Base-by-base conservation (phyloP, 2,329 filamentous ascomycete genomes). In the Epichloe aotearoae region DNA sequence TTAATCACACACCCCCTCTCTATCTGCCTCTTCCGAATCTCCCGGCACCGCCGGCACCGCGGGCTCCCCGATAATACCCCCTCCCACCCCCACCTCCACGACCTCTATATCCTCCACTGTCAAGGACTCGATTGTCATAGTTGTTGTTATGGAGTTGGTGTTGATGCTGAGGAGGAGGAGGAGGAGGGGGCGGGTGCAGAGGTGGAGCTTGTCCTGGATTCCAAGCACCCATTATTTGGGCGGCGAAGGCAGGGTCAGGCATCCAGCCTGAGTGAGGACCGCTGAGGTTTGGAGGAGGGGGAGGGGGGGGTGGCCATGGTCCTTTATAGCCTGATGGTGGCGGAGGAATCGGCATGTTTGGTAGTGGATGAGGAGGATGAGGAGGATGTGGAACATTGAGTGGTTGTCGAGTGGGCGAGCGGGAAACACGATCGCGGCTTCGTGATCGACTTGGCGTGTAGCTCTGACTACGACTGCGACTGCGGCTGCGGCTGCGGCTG, bases 261-360 rank as follows among this genome's bases (percentile, higher is more conserved):
- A 58, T 61, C 65, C 64, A 67, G 45, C 50, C 56, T 49, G 26
- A 26, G 19, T 19, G 42, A 23, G 17, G 26, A 14, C n/a, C 26
- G 12, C 15, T 17, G 2, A n/a, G 42, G n/a, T n/a, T 20, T 7
- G 41, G 3, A n/a, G 4, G 63, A n/a, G 62, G 62, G 1, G 63
- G 66, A 26, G 50, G 50, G 2, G 63, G 64, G 2, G 62, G 64
- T 5, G 69, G 70, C 70, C 72, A 74, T 11, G 65, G 63, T 2
- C 69, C 70, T 46, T 65, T 62, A 48, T 68, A 72, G 5, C 68
- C 67, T 14, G 57, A 56, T 10, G 68, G 68, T 0, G 64, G 67
- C 5, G 66, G 69, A 4, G 67, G 67, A 1, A 50, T 47, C 12
- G 44, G 52, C 23, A 46, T 52, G 50, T 37, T 56, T 42, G 46